A percentile compares a stretch with the other conserved stretches of the same genome.
Evolutionary conservation across 192 early-diverging fungal genomes (phyloP).

Genomic region (Haplosporangium gracile): DNA sequence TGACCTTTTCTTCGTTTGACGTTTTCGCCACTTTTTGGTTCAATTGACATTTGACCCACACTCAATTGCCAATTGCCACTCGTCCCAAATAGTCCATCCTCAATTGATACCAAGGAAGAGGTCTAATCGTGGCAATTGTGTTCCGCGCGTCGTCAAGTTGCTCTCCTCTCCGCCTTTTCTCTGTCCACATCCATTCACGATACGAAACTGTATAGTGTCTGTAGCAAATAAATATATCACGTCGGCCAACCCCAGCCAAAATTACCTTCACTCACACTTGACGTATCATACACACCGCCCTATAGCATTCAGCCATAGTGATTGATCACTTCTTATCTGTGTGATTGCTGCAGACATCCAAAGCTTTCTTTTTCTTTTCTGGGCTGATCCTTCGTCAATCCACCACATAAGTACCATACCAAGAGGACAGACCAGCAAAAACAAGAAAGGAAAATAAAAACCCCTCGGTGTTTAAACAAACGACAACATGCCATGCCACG

Average conservation of each 20-base stretch:
- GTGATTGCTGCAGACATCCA: background rate
- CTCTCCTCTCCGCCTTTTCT: background rate
- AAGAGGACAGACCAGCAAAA: background rate
- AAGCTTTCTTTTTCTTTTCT: background rate
- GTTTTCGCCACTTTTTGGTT: background rate
- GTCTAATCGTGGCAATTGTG: background rate
- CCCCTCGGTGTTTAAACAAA: background rate
- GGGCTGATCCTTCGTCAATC: background rate
- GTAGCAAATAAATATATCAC: background rate
- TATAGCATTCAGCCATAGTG: background rate
- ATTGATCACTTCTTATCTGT: background rate
- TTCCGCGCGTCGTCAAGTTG: background rate
- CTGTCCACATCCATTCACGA: background rate
- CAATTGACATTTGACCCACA: background rate
- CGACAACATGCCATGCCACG: too few species aligned
- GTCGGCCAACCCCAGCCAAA: background rate
- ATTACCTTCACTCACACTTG: background rate
- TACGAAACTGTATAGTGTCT: background rate
- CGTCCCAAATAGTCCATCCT: background rate
- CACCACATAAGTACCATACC: background rate
- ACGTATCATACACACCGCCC: background rate
- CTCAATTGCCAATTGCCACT: background rate
- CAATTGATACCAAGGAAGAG: background rate
- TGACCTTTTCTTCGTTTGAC: background rate
- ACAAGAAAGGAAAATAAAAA: conserved; percentile 8